Conservation (phyloP, 2,329 filamentous ascomycete genomes). For the Cercospora citrullina region DNA sequence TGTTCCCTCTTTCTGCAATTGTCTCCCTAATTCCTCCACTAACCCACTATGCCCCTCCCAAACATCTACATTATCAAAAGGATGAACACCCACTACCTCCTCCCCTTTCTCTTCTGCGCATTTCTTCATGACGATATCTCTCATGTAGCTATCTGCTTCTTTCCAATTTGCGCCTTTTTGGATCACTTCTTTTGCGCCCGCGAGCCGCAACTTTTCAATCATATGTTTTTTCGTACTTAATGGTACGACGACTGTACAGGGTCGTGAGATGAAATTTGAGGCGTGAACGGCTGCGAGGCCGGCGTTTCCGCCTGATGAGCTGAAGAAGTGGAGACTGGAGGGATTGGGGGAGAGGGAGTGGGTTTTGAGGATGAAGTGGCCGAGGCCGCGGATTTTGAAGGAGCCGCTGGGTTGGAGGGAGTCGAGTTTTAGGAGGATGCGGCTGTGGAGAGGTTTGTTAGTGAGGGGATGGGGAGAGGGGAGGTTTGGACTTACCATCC, state of each 20-base stretch:
- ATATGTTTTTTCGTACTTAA: slow-evolving; percentile 65
- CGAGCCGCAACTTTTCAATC: slow-evolving; percentile 66
- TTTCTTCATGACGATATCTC: slow-evolving; percentile 54
- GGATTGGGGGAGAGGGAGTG: slow-evolving; percentile 34
- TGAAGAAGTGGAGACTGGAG: slow-evolving; percentile 55
- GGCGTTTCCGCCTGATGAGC: slow-evolving; percentile 78
- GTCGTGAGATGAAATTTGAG: slow-evolving; percentile 61
- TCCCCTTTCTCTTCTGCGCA: slow-evolving; percentile 42
- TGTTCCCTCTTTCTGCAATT: slow-evolving; percentile 38
- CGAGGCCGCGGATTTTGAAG: slow-evolving; percentile 78
- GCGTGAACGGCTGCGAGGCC: slow-evolving; percentile 78
- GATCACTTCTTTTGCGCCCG: slow-evolving; percentile 67
- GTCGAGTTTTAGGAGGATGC: slow-evolving; percentile 82
- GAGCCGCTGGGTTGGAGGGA: slow-evolving; percentile 81
- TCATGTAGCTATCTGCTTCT: slow-evolving; percentile 68
- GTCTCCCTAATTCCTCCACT: slow-evolving; percentile 52
- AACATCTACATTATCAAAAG: slow-evolving; percentile 67
- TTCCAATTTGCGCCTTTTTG: slow-evolving; percentile 67
- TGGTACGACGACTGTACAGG: slow-evolving; percentile 75
- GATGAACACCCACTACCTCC: slow-evolving; percentile 63
- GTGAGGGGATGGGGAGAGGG: background rate
- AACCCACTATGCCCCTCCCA: slow-evolving; percentile 66
- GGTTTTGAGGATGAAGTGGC: slow-evolving; percentile 63
- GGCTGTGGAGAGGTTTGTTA: slow-evolving; percentile 47
- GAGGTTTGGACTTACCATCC: slow-evolving; percentile 61